Base-by-base conservation (phyloP, 257 asterid species). In the Gynochthodes officinalis region DNA sequence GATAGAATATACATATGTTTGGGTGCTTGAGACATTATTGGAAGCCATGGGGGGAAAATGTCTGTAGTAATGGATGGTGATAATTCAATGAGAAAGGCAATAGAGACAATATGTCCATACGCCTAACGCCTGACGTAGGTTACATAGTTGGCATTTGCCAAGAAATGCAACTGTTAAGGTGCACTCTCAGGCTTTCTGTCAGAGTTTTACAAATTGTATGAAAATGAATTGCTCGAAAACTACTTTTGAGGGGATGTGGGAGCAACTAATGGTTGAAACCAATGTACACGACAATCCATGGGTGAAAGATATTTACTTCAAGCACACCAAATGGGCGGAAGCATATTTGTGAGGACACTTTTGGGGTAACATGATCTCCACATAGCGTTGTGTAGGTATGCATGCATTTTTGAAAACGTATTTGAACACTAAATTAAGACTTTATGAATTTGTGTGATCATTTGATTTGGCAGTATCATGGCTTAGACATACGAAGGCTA, bases 21-120 rank as follows among this genome's bases (percentile, higher is more conserved):
- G 76, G 59, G 76, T 72, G 7, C 27, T 72, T 12, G 35, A 72
- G 19, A 21, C 42, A 12, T 72, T 72, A 15, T 1, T 72, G 33
- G 8, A 7, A 28, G 62, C 69, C 11, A 70, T 54, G 49, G n/a
- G 5, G 27, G 48, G 46, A 6, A 53, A 32, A 8, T 25, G 1
- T 28, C 73, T 4, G 48, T 72, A 12, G 13, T 72, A 2, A 59
- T 59, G 1, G 46, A 72, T 61, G 70, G 62, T 30, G 69, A 72
- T 18, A 15, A 42, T 28, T 27, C 49, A 13, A 72, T 72, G 53
- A 5, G 7, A 39, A 42, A 10, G n/a, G 62, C 61, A 0, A 25
- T 69, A 2, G 43, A 28, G 7, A n/a, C 9, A 25, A 44, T 69
- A 7, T 15, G 1, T 4, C 63, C 63, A 1, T 0, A 43, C 1